These are phyloP conservation scores for Styphnolobium japonicum DNA, from an alignment of 306 rosid genomes.

Conservation along the genomic window DNA sequence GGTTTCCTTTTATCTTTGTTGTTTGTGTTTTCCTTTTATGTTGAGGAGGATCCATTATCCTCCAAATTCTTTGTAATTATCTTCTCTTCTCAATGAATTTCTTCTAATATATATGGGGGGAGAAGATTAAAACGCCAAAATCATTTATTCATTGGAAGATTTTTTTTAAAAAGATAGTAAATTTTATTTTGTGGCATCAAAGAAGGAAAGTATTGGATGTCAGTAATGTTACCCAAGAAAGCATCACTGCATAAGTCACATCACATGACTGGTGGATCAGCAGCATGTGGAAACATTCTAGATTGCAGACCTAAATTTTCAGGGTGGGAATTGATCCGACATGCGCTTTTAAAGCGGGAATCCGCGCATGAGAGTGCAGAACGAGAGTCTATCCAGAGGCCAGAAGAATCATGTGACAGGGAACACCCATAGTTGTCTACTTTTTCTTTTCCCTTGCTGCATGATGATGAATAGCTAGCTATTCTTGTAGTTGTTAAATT, in stretches of 20 bases:
- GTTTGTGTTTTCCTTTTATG: too few species aligned
- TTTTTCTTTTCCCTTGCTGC: background rate
- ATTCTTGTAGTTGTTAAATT: background rate
- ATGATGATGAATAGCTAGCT: background rate
- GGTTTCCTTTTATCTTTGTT: too few species aligned
- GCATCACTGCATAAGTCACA: background rate
- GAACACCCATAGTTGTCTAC: background rate
- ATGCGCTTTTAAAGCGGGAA: background rate
- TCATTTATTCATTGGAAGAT: background rate
- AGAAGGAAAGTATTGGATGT: background rate
- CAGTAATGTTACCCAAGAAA: background rate
- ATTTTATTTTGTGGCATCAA: background rate
- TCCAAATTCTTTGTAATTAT: too few species aligned
- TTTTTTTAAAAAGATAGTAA: background rate
- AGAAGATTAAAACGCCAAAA: background rate
- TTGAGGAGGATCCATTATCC: too few species aligned
- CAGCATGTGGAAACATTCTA: background rate
- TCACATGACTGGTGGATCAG: background rate
- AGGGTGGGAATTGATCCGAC: background rate
- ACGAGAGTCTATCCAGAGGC: background rate
- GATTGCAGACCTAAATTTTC: background rate
- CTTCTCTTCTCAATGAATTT: too few species aligned
- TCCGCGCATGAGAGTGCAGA: background rate
- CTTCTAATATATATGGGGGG: too few species aligned
- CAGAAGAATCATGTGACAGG: background rate